These are phyloP conservation scores for Warburgia ugandensis DNA, from an alignment of 164 flowering plant genomes.

Conservation along the genomic window DNA sequence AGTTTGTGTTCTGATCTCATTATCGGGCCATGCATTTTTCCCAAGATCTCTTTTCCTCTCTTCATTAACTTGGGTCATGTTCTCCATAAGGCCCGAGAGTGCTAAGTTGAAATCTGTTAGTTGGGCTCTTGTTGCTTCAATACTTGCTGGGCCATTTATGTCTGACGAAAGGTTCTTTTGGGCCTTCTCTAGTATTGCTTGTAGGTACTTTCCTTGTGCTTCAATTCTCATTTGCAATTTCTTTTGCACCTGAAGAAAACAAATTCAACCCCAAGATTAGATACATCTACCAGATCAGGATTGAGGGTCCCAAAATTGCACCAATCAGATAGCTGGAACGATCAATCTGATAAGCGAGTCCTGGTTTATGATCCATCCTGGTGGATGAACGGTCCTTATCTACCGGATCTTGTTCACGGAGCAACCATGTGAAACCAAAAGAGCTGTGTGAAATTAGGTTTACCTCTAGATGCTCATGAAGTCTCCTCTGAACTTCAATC, in stretches of 20 bases:
- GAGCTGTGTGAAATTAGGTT: no score
- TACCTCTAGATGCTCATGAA: slow-evolving; percentile 80
- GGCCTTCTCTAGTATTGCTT: slow-evolving; percentile 70
- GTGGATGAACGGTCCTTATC: no score
- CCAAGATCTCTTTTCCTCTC: slow-evolving; percentile 14
- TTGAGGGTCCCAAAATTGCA: no score
- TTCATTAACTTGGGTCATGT: slow-evolving; percentile 22
- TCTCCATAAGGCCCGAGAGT: slow-evolving; percentile 41
- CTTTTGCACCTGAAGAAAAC: slow-evolving; percentile 50
- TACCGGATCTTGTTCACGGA: no score
- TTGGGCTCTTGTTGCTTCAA: slow-evolving; percentile 42
- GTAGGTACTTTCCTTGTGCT: slow-evolving; percentile 86
- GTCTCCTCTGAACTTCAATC: slow-evolving; percentile 55
- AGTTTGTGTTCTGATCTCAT: slow-evolving; percentile 10
- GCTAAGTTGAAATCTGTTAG: slow-evolving; percentile 56
- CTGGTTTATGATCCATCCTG: no score
- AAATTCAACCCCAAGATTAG: no score
- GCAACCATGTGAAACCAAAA: no score
- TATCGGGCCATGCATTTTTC: slow-evolving; percentile 6
- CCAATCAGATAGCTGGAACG: no score
- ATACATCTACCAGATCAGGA: no score
- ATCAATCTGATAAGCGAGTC: no score
- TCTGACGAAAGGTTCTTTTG: slow-evolving; percentile 43
- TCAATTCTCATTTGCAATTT: slow-evolving; percentile 85
- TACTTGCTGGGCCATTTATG: slow-evolving; percentile 19